phyloP scores from a whole-genome alignment of 352 stramenopile genomes.

The Globisporangium echinulatum region DNA sequence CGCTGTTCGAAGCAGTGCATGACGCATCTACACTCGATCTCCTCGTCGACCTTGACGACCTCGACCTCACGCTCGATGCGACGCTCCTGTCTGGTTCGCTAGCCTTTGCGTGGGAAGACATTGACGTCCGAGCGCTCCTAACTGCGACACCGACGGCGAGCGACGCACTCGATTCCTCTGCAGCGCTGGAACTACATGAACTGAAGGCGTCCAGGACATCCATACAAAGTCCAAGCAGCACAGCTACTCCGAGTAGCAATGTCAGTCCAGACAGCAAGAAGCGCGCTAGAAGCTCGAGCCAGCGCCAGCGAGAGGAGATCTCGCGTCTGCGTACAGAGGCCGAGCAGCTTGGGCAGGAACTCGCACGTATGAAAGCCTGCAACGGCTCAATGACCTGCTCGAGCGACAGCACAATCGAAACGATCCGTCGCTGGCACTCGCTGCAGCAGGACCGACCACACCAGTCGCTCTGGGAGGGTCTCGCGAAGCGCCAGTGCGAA shows the following conservation, averaged over 20 bases:
- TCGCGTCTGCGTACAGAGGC: neutral
- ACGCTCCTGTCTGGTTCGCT: too few relatives aligned
- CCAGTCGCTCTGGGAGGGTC: slow-evolving; percentile 2
- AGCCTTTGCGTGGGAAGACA: too few relatives aligned
- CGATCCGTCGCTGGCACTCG: neutral
- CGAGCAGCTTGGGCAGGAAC: neutral
- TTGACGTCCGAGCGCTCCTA: too few relatives aligned
- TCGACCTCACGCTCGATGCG: slow-evolving; percentile 2
- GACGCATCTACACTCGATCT: slow-evolving; percentile 2
- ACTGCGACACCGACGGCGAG: too few relatives aligned
- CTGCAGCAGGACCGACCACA: neutral
- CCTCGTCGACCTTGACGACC: neutral
- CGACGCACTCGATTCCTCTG: too few relatives aligned
- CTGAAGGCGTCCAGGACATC: too few relatives aligned
- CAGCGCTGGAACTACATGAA: too few relatives aligned
- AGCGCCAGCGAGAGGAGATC: slow-evolving; percentile 8
- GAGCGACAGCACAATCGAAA: neutral
- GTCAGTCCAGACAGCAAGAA: neutral
- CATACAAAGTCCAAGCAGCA: neutral
- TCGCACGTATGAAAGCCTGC: neutral
- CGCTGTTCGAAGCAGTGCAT: neutral
- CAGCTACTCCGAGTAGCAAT: too few relatives aligned
- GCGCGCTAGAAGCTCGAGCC: slow-evolving; percentile 1
- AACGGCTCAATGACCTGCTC: neutral
- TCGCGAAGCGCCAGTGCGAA: slow-evolving; percentile 5